Conservation (phyloP, 1,139 yeast genomes). For the Wickerhamiella pararugosa region DNA sequence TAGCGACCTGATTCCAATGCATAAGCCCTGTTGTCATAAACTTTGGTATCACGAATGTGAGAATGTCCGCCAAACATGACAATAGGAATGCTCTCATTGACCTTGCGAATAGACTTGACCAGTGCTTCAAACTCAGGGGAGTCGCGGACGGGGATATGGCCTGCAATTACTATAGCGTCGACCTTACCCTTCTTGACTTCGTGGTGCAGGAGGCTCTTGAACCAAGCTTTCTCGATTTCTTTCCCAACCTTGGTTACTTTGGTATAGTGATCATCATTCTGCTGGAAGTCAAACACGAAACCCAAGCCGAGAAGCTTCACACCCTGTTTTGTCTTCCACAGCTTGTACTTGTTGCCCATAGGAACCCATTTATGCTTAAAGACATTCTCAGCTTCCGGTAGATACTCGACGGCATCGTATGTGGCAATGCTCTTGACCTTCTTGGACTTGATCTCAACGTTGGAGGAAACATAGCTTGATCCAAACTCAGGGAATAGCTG, state of each 20-base stretch:
- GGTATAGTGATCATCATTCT: constrained; percentile 57
- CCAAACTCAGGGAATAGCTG: constrained; percentile 42
- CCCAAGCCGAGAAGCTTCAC: constrained; percentile 54
- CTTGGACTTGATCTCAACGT: constrained; percentile 62
- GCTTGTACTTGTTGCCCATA: constrained; percentile 52
- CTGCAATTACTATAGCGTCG: constrained; percentile 56
- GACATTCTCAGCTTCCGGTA: not conserved
- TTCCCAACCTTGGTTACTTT: constrained; percentile 49
- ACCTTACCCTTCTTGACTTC: constrained; percentile 32
- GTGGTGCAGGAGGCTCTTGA: constrained; percentile 41
- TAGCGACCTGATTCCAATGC: constrained; percentile 86
- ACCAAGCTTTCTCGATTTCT: constrained; percentile 51
- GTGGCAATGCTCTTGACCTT: constrained; percentile 18
- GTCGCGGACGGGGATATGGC: constrained; percentile 67
- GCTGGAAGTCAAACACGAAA: constrained; percentile 60
- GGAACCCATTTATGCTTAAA: constrained; percentile 31
- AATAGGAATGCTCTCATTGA: constrained; percentile 47
- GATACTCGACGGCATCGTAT: constrained; percentile 1
- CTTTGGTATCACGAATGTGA: constrained; percentile 72
- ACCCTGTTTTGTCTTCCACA: constrained; percentile 46
- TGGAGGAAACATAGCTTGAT: constrained; percentile 59
- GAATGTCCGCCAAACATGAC: constrained; percentile 94
- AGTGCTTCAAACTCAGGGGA: constrained; percentile 43
- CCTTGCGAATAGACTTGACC: constrained; percentile 35
- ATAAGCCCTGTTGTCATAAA: constrained; percentile 50